Conservation (phyloP, 1,284 basidiomycete species). For the Agaricales sp. region DNA sequence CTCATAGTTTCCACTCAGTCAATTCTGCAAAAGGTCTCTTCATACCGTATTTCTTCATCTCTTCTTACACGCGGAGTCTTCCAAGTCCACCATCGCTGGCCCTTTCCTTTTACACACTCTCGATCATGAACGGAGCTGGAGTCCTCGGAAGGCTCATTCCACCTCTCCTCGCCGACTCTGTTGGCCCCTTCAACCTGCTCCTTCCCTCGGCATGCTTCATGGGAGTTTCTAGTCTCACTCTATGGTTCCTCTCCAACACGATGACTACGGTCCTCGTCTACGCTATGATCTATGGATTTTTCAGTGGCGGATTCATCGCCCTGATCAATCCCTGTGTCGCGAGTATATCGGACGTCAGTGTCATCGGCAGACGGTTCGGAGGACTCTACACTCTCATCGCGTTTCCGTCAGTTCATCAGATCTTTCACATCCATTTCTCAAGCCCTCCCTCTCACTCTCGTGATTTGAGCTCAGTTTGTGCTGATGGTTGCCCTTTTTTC, state of each 20-base stretch:
- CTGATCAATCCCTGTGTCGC: constrained; percentile 52
- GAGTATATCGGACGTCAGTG: constrained; percentile 44
- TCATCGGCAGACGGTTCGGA: constrained; percentile 51
- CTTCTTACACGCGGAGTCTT: constrained; percentile 35
- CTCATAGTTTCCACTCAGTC: too few species aligned
- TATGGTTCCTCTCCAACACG: constrained; percentile 42
- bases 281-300: constrained; percentile 45
- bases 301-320: constrained; percentile 49
- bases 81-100: constrained; percentile 14
- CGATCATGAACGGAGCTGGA: constrained; percentile 54
- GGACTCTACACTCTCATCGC: constrained; percentile 51
- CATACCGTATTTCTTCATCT: constrained; percentile 55
- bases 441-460: not conserved
- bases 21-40: constrained; percentile 34
- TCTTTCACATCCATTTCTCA: not conserved
- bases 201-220: constrained; percentile 47
- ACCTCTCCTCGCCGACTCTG: constrained; percentile 45
- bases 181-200: constrained; percentile 56
- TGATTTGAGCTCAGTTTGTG: not conserved
- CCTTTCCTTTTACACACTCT: constrained; percentile 37
- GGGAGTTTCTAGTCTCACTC: constrained; percentile 42
- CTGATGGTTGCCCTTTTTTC: not conserved
- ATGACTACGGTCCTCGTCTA: constrained; percentile 38
- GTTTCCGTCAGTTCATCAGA: constrained; percentile 45
- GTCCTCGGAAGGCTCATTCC: constrained; percentile 53